These are phyloP conservation scores for Rhizopus microsporus DNA, from an alignment of 371 early-diverging fungal species.

Conservation along the genomic window DNA sequence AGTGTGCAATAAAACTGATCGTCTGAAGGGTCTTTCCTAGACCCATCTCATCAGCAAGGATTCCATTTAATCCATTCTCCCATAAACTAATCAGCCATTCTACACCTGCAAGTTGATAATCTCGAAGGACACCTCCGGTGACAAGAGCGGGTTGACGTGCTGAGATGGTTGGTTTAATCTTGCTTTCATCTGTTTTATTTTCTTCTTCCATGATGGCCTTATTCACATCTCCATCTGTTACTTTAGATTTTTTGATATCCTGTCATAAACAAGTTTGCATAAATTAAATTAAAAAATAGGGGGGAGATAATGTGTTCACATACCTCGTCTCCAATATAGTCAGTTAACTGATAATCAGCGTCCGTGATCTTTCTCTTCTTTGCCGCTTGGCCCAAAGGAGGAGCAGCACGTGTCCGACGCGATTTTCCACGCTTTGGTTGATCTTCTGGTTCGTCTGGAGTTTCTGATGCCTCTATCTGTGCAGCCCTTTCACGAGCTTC, in stretches of 20 bases:
- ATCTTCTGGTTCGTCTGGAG: conserved; percentile 5
- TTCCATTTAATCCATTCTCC: conserved; percentile 97
- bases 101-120: conserved; percentile 96
- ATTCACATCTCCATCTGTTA: conserved; percentile 29
- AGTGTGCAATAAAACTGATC: conserved; percentile 87
- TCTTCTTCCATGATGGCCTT: conserved; percentile 39
- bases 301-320: neutral
- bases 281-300: neutral
- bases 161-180: conserved; percentile 44
- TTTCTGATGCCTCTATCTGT: conserved; percentile 31
- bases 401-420: conserved; percentile 5
- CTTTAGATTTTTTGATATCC: conserved; percentile 50
- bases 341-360: conserved; percentile 55
- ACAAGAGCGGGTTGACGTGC: conserved; percentile 79
- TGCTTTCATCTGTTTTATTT: conserved; percentile 13
- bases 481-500: conserved; percentile 62
- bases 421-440: neutral
- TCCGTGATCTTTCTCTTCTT: conserved; percentile 34
- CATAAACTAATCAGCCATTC: conserved; percentile 98
- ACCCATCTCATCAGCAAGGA: conserved; percentile 99
- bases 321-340: conserved; percentile 62
- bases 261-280: conserved; percentile 6
- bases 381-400: neutral
- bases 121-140: conserved; percentile 84
- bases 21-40: conserved; percentile 98